phyloP scores from a whole-genome alignment of 306 rosid species.

The barrel medic (Medicago truncatula) region MtrunA17r5.0-ANR NC_053045.1:44716001-44716500 shows the following conservation, averaged over 20 bases:
- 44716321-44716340: constrained; percentile 17
- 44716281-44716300: constrained; percentile 4
- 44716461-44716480: neutral
- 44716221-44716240: too few relatives aligned
- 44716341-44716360: constrained; percentile 24
- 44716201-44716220: too few relatives aligned
- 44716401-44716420: constrained; percentile 25
- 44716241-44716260: too few relatives aligned
- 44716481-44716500: constrained; percentile 78
- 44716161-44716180: too few relatives aligned
- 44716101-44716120: too few relatives aligned
- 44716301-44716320: constrained; percentile 22
- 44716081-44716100: neutral
- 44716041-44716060: neutral
- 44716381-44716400: neutral
- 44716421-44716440: constrained; percentile 6
- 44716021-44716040: neutral
- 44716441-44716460: constrained; percentile 21
- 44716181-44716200: too few relatives aligned
- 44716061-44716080: neutral
- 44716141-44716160: too few relatives aligned
- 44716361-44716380: constrained; percentile 3
- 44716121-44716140: too few relatives aligned
- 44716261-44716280: too few relatives aligned
- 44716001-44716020: neutral